A percentile compares a stretch with the other conserved stretches of the same genome.
phyloP scores from a whole-genome alignment of 1,139 yeast species.

The Meyerozyma carpophila region DNA sequence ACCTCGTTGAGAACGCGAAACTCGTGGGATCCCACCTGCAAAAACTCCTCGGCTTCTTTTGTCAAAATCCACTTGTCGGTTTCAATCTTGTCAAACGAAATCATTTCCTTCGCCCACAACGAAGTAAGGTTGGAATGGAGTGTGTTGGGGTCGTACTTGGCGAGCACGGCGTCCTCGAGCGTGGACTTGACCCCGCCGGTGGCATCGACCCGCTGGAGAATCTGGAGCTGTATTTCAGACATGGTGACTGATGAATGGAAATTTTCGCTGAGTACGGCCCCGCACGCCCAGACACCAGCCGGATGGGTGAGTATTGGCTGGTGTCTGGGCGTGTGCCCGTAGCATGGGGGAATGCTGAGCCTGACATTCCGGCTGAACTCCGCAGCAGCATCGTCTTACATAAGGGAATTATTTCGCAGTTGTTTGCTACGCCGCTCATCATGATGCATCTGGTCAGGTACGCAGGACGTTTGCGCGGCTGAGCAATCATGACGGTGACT shows the following conservation, averaged over 20 bases:
- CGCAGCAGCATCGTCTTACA: not conserved
- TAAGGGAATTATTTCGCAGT: not conserved
- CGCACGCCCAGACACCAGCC: not conserved
- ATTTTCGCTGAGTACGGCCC: not conserved
- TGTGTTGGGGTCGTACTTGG: conserved; percentile 32
- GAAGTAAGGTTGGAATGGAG: conserved; percentile 76
- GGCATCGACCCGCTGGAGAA: conserved; percentile 59
- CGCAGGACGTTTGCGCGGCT: not conserved
- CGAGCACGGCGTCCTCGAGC: conserved; percentile 45
- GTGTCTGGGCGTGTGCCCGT: not conserved
- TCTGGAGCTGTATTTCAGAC: conserved; percentile 53
- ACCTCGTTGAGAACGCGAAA: conserved; percentile 75
- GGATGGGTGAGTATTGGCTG: too few relatives aligned
- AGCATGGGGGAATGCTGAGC: not conserved
- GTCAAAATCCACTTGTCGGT: conserved; percentile 73
- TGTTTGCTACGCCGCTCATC: not conserved
- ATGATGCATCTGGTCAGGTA: not conserved
- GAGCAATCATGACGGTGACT: not conserved
- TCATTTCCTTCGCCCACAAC: conserved; percentile 78
- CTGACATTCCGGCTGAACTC: too few relatives aligned
- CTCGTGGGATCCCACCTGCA: conserved; percentile 84
- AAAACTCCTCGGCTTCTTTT: conserved; percentile 76
- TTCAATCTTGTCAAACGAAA: conserved; percentile 69
- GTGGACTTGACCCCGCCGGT: conserved; percentile 55
- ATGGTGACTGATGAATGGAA: conserved; percentile 15